These are phyloP conservation scores for Aschersonia sp. DNA, from an alignment of 2,329 filamentous ascomycete species.

Conservation along the genomic window DNA sequence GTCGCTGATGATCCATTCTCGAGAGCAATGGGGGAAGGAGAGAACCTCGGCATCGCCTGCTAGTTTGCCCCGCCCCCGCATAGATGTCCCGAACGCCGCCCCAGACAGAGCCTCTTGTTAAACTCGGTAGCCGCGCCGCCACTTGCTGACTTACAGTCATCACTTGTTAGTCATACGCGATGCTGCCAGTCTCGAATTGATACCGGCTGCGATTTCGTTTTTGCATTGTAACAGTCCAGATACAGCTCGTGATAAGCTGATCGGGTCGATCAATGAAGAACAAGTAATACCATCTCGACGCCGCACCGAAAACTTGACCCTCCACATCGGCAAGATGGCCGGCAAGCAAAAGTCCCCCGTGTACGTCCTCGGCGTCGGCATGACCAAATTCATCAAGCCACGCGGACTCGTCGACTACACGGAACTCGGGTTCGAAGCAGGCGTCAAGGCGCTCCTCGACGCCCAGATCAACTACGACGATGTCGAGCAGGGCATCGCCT, in stretches of 20 bases:
- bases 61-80: background rate
- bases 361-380: conserved; percentile 94
- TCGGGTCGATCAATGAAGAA: no score
- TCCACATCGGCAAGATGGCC: background rate
- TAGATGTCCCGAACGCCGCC: background rate
- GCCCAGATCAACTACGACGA: conserved; percentile 94
- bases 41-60: background rate
- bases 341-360: conserved; percentile 29
- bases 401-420: conserved; percentile 89
- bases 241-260: no score
- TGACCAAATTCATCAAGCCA: conserved; percentile 99
- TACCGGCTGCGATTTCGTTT: no score
- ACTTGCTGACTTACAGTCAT: background rate
- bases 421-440: conserved; percentile 85
- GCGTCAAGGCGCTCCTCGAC: conserved; percentile 72
- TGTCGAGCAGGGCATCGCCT: conserved; percentile 88
- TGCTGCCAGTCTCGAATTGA: no score
- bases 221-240: no score
- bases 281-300: no score
- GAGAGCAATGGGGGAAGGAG: background rate
- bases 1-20: no score
- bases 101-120: background rate
- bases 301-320: no score
- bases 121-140: background rate
- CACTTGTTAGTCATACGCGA: no score